Percentiles rank a stretch among this genome's conserved stretches.
These are phyloP conservation scores for Pseudisothecium myosuroides DNA, from an alignment of 225 moss, liverwort and hornwort genomes.

Conservation along the genomic window DNA sequence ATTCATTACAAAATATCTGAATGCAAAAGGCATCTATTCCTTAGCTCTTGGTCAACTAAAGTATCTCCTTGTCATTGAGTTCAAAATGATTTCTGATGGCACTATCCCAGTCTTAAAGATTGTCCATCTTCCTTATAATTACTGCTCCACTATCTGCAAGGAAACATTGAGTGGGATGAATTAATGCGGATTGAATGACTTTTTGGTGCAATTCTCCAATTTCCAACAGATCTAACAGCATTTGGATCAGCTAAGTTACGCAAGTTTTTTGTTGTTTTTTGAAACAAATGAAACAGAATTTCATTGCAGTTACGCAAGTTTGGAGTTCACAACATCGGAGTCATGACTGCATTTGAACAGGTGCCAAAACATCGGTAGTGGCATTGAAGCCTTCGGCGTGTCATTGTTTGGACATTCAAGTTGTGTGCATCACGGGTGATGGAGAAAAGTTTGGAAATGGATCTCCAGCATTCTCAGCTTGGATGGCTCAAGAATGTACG, in stretches of 20 bases:
- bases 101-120: background rate
- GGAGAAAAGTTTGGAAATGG: background rate
- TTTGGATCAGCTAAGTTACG: background rate
- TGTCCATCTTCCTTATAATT: background rate
- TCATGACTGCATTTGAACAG: background rate
- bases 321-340: background rate
- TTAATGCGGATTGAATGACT: too few species aligned
- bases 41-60: background rate
- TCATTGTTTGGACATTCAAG: background rate
- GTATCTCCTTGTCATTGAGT: background rate
- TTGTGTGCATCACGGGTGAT: background rate
- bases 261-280: too few species aligned
- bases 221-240: background rate
- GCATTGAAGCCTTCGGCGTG: background rate
- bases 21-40: background rate
- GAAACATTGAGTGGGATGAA: background rate
- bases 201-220: background rate
- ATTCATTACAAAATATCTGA: background rate
- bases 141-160: background rate
- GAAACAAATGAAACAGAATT: too few species aligned
- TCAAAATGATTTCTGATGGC: background rate
- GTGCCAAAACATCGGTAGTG: background rate
- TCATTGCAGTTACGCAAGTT: background rate
- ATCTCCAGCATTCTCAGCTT: background rate
- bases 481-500: background rate